These are phyloP conservation scores for Blastocystis sp. DNA, from an alignment of 352 stramenopile species.

Conservation along the genomic window DNA sequence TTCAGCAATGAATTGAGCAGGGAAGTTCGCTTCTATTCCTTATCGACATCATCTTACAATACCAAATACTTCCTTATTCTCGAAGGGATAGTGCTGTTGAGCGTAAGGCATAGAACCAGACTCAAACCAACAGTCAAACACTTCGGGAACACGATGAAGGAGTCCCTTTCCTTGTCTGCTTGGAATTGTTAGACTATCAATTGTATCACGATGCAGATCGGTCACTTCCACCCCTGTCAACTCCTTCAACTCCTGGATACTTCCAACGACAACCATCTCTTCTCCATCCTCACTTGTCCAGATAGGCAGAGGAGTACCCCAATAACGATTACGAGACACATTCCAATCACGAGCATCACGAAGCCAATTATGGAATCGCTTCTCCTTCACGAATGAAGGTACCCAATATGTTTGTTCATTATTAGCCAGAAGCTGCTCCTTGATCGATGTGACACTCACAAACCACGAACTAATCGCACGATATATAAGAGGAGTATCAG, in stretches of 20 bases:
- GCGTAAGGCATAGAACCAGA: constrained; percentile 98
- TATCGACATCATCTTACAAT: neutral
- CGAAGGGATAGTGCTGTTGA: constrained; percentile 98
- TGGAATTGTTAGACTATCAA: constrained; percentile 95
- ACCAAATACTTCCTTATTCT: constrained; percentile 87
- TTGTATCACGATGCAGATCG: constrained; percentile 95
- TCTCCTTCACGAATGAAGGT: constrained; percentile 88
- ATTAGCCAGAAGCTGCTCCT: constrained; percentile 85
- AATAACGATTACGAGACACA: constrained; percentile 95
- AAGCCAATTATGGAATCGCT: constrained; percentile 99
- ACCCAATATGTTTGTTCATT: constrained; percentile 87
- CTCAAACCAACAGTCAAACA: constrained; percentile 99
- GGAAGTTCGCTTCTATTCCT: constrained; percentile 89
- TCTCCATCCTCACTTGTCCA: constrained; percentile 94
- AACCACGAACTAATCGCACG: constrained; percentile 98
- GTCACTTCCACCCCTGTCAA: constrained; percentile 83
- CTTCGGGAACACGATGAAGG: constrained; percentile 81
- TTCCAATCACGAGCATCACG: constrained; percentile 97
- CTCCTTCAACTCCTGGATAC: constrained; percentile 90
- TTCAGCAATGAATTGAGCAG: constrained; percentile 98
- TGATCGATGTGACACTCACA: constrained; percentile 95
- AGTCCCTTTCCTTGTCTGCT: constrained; percentile 82
- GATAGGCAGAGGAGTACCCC: constrained; percentile 96
- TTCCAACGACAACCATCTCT: constrained; percentile 93
- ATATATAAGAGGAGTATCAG: constrained; percentile 99